Evolutionary conservation across 768 basidiomycete genomes (phyloP).

Genomic region (Leccinellum rugosiceps): DNA sequence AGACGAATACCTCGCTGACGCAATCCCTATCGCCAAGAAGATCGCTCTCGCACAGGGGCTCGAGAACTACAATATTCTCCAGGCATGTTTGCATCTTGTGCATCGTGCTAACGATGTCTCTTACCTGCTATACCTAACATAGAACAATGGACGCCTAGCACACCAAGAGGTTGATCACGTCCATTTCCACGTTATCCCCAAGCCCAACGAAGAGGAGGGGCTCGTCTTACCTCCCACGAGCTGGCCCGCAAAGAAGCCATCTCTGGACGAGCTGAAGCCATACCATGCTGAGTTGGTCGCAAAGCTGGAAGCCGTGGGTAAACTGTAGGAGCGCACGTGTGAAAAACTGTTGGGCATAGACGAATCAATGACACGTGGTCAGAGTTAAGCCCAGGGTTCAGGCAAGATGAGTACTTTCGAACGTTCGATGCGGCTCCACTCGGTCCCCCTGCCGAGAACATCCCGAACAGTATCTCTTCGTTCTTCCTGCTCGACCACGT

Average conservation of each 20-base stretch:
- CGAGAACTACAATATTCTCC: conserved; percentile 85
- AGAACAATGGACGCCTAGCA: conserved; percentile 70
- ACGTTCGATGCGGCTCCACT: background rate
- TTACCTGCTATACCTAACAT: background rate
- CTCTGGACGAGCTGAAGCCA: conserved; percentile 22
- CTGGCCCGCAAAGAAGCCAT: conserved; percentile 47
- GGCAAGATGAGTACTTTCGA: background rate
- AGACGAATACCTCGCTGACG: conserved; percentile 77
- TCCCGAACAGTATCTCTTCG: too few species aligned
- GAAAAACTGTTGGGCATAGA: background rate
- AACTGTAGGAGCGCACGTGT: conserved; percentile 11
- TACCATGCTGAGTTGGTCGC: conserved; percentile 17
- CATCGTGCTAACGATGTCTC: background rate
- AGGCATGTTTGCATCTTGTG: conserved; percentile 34
- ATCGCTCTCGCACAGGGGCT: conserved; percentile 72
- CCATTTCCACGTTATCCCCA: conserved; percentile 94
- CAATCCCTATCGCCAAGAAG: conserved; percentile 82
- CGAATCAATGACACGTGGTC: background rate
- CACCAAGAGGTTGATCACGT: conserved; percentile 81
- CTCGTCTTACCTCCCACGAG: conserved; percentile 53
- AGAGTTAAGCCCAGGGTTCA: too few species aligned
- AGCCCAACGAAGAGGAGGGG: conserved; percentile 69
- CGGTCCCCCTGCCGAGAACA: too few species aligned
- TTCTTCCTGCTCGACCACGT: background rate
- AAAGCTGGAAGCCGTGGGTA: conserved; percentile 17